phyloP scores from a whole-genome alignment of 176 grass and related monocot species.

The Zizania latifolia region DNA sequence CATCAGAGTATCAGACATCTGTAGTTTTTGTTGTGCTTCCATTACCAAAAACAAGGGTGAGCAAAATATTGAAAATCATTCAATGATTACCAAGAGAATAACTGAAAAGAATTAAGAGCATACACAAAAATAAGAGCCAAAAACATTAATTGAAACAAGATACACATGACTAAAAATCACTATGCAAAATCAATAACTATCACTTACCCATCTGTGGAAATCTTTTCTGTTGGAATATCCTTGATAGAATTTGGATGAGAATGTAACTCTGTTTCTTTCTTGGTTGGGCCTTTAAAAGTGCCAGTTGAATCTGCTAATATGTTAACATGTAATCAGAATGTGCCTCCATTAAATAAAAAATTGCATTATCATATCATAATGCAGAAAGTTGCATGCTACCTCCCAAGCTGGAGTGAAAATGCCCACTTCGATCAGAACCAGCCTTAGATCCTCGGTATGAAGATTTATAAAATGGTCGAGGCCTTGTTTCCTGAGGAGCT shows the following conservation, averaged over 20 bases:
- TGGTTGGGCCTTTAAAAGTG: constrained; percentile 35
- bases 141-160: not conserved
- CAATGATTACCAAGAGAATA: not conserved
- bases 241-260: constrained; percentile 24
- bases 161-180: not conserved
- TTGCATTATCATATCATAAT: not conserved
- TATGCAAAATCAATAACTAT: not conserved
- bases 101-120: constrained; percentile 4
- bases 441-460: constrained; percentile 35
- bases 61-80: not conserved
- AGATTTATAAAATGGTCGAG: constrained; percentile 43
- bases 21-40: not conserved
- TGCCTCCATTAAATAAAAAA: not conserved
- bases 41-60: not conserved
- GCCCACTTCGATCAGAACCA: constrained; percentile 41
- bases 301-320: constrained; percentile 15
- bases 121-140: not conserved
- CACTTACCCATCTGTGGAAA: constrained; percentile 33
- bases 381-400: constrained; percentile 34
- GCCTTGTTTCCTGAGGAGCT: constrained; percentile 42
- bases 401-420: constrained; percentile 17
- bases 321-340: constrained; percentile 3
- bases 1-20: not conserved
- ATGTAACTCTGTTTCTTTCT: constrained; percentile 47
- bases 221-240: constrained; percentile 26